A percentile compares a stretch with the other conserved stretches of the same genome.
phyloP scores from a whole-genome alignment of 73 alveolate genomes.

The Paramecium biaurelia region DNA sequence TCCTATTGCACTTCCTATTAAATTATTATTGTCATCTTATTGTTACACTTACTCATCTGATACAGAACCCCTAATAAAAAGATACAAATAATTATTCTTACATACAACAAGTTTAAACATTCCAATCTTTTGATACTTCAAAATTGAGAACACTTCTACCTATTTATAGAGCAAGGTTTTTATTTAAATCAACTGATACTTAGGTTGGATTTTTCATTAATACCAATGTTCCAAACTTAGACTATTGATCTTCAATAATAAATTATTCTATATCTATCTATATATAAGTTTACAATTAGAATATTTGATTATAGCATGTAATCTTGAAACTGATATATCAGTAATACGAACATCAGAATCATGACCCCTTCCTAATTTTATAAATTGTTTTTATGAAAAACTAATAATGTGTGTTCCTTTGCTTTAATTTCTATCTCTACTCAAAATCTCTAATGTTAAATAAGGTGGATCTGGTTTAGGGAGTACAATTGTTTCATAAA shows the following conservation, averaged over 20 bases:
- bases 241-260: conserved; percentile 58
- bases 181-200: conserved; percentile 5
- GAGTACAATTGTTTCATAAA: conserved; percentile 55
- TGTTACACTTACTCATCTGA: not conserved
- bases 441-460: conserved; percentile 61
- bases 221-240: conserved; percentile 71
- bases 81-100: not conserved
- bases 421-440: conserved; percentile 56
- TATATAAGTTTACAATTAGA: not conserved
- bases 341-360: conserved; percentile 72
- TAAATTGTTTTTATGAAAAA: conserved; percentile 48
- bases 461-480: conserved; percentile 68
- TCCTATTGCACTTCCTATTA: not conserved
- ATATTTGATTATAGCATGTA: conserved; percentile 65
- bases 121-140: conserved; percentile 46
- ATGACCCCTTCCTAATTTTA: conserved; percentile 73
- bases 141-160: conserved; percentile 62
- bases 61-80: not conserved
- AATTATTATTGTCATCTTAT: not conserved
- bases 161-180: conserved; percentile 50
- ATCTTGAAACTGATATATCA: conserved; percentile 63
- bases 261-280: not conserved
- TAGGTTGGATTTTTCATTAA: conserved; percentile 46
- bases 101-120: conserved; percentile 50
- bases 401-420: conserved; percentile 66